Evolutionary conservation across 495 filamentous ascomycete species (phyloP), one percentile per base, ranked within the genome.

Genomic region (Chaetomium tenue): DNA sequence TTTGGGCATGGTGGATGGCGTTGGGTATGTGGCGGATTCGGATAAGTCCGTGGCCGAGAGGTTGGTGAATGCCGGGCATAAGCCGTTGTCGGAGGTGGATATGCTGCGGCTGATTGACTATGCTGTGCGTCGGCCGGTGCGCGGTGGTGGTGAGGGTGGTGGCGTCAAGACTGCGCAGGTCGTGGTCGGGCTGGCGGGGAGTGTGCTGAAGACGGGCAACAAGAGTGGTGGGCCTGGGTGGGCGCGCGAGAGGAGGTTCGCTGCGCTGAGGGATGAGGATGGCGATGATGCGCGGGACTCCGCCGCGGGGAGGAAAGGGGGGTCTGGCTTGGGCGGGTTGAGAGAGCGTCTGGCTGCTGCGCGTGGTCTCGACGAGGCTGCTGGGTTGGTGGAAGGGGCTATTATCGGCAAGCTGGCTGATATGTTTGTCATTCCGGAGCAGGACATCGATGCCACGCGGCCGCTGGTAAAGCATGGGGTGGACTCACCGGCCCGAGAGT

Each of bases 401-500:
- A 44, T 44, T 18, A 15, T 18, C 40, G 13, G 2, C n/a, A 47
- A 47, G 44, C 44, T 33, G 30, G 65, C 64, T 0, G 55, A 61
- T 5, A 56, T 77, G 23, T 64, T 72, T 52, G 56, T 75, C 16
- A 65, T 68, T 2, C 44, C 65, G 50, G 72, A 76, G 16, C 66
- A 76, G 20, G 64, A 76, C 5, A 64, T 72, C 23, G 22, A 23
- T 60, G 1, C n/a, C 33, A 1, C 69, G 70, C 20, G 46, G 72
- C 18, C 63, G 74, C 0, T 42, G n/a, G n/a, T 18, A 64, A 56
- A 6, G 13, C 79, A 71, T 52, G 79, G 81, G 18, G 68, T 83
- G 26, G 81, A 85, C 60, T 77, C 72, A 6, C 72, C 84, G 60
- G 70, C n/a, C n/a, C n/a, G n/a, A n/a, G n/a, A n/a, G n/a, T n/a